Conservation (phyloP, 2,329 filamentous ascomycete genomes). For the Thielaviopsis populi region DNA sequence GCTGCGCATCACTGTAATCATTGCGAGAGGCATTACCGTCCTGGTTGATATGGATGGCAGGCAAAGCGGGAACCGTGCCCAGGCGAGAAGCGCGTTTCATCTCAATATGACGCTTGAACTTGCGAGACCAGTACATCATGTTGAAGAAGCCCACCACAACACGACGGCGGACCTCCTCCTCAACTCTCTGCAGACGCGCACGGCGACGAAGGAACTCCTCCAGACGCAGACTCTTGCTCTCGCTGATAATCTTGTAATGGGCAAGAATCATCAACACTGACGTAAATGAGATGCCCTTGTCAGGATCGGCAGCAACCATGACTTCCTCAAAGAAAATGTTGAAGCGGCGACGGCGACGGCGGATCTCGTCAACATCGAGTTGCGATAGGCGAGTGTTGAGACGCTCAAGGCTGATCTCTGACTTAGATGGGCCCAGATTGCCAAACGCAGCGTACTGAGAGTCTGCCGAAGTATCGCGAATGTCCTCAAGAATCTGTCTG, state of each 20-base stretch:
- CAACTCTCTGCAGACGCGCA: conserved; percentile 78
- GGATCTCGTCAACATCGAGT: conserved; percentile 63
- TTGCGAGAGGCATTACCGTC: conserved; percentile 30
- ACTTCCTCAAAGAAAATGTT: conserved; percentile 97
- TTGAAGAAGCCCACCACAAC: conserved; percentile 93
- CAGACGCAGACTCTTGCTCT: conserved; percentile 87
- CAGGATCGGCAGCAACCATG: conserved; percentile 78
- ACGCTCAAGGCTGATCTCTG: conserved; percentile 55
- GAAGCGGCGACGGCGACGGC: conserved; percentile 59
- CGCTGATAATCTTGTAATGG: conserved; percentile 96
- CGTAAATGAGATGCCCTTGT: conserved; percentile 81
- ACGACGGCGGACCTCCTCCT: conserved; percentile 82
- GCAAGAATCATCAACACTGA: conserved; percentile 88
- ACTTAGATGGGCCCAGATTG: conserved; percentile 35
- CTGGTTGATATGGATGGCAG: conserved; percentile 81
- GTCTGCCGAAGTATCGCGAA: conserved; percentile 43
- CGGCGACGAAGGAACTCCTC: conserved; percentile 90
- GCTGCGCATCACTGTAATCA: background rate
- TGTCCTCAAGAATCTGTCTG: conserved; percentile 70
- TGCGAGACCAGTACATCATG: conserved; percentile 74
- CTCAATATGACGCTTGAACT: conserved; percentile 63
- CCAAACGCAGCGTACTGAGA: conserved; percentile 37
- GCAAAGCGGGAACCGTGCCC: conserved; percentile 63
- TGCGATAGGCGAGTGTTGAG: conserved; percentile 57
- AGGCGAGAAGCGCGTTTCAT: conserved; percentile 61